These are phyloP conservation scores for Leccinum fallax DNA, from an alignment of 1,284 basidiomycete species.

Conservation along the genomic window DNA sequence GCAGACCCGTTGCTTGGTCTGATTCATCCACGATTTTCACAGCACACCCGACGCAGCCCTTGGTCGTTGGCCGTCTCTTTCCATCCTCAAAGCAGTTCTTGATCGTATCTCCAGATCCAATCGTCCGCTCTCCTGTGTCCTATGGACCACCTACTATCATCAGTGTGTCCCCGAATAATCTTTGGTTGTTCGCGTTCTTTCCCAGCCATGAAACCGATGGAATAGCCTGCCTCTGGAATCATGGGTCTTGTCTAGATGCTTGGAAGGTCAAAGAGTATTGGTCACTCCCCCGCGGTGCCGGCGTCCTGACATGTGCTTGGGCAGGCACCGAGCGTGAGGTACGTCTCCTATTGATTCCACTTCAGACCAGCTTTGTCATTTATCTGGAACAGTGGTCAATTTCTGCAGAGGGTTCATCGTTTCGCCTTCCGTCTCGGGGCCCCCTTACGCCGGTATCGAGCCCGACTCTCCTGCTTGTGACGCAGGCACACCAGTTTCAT, in stretches of 20 bases:
- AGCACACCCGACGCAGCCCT: slow-evolving; percentile 60
- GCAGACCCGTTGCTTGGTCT: slow-evolving; percentile 72
- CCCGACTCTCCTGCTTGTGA: slow-evolving; percentile 57
- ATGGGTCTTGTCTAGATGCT: slow-evolving; percentile 54
- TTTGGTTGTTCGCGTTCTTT: slow-evolving; percentile 76
- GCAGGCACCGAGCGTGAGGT: slow-evolving; percentile 63
- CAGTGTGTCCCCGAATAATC: slow-evolving; percentile 55
- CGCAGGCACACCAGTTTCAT: slow-evolving; percentile 53
- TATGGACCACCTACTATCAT: slow-evolving; percentile 68
- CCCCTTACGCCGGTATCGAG: slow-evolving; percentile 51
- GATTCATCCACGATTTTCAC: slow-evolving; percentile 67
- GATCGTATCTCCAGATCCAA: slow-evolving; percentile 53
- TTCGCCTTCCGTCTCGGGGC: slow-evolving; percentile 54
- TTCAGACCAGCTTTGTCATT: neutral
- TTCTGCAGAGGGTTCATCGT: slow-evolving; percentile 42
- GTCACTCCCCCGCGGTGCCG: slow-evolving; percentile 51
- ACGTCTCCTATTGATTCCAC: neutral
- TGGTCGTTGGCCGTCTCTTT: slow-evolving; percentile 64
- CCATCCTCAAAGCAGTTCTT: slow-evolving; percentile 66
- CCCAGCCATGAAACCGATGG: slow-evolving; percentile 58
- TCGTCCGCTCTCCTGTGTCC: slow-evolving; percentile 45
- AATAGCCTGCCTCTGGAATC: slow-evolving; percentile 66
- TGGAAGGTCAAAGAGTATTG: slow-evolving; percentile 67
- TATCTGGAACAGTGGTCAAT: slow-evolving; percentile 47
- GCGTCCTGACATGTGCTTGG: slow-evolving; percentile 65